Evolutionary conservation across 2,329 filamentous ascomycete genomes (phyloP).

Genomic region (Fusarium sp.): DNA sequence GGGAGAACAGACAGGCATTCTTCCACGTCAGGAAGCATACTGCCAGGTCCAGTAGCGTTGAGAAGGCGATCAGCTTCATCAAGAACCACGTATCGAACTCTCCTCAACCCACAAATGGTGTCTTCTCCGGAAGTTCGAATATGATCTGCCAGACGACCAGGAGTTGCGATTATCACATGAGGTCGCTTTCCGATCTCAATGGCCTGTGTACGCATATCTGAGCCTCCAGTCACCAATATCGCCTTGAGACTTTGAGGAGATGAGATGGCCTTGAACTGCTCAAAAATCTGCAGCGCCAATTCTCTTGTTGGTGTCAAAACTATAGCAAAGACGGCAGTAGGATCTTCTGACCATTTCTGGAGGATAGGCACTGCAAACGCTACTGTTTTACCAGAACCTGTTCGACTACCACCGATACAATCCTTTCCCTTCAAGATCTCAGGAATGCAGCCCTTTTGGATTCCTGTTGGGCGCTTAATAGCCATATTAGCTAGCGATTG

Average conservation of each 20-base stretch:
- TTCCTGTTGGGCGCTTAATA: constrained; percentile 89
- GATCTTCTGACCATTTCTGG: constrained; percentile 93
- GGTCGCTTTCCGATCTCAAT: constrained; percentile 84
- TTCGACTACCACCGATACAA: constrained; percentile 94
- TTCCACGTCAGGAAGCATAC: constrained; percentile 95
- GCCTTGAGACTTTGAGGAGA: constrained; percentile 89
- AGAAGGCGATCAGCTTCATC: constrained; percentile 96
- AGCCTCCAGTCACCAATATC: constrained; percentile 89
- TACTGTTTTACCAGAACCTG: constrained; percentile 96
- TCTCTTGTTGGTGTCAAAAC: constrained; percentile 92
- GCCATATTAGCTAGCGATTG: constrained; percentile 81
- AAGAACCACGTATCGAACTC: constrained; percentile 87
- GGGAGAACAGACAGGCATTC: constrained; percentile 88
- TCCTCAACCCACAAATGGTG: constrained; percentile 82
- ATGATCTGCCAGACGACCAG: constrained; percentile 92
- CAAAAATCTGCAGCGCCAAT: constrained; percentile 93
- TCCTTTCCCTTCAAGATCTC: constrained; percentile 91
- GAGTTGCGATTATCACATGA: constrained; percentile 94
- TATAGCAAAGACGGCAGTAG: constrained; percentile 88
- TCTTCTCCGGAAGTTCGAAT: constrained; percentile 92
- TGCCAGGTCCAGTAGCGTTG: constrained; percentile 77
- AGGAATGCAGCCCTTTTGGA: constrained; percentile 93
- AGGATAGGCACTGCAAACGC: constrained; percentile 95
- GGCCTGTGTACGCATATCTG: constrained; percentile 92
- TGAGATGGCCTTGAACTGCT: constrained; percentile 94